Evolutionary conservation across 1,284 basidiomycete genomes (phyloP), one percentile per base, ranked within the genome.

Genomic region (Tilletia caries): DNA sequence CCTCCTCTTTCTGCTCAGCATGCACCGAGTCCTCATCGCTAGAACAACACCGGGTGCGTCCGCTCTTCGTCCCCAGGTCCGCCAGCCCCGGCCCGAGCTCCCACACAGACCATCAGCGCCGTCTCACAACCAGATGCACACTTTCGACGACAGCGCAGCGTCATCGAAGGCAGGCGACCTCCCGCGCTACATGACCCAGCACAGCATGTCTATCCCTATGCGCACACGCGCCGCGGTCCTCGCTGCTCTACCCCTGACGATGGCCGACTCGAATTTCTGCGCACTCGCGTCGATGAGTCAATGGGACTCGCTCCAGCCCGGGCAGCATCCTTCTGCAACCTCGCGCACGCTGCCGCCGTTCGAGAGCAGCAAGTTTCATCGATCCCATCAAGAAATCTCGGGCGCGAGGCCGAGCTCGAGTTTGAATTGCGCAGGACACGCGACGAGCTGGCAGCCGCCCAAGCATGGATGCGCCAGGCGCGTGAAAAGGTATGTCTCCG

Each of bases 141-240:
- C 52, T 2, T 29, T 54, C 52, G 29, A 54, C 13, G 27, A 15
- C 23, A 13, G n/a, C 10, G 37, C 37, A 6, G 8, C 37, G 15
- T 10, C 37, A 41, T 6, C 37, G 37, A 15, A 15, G 8, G 8
- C 37, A 1, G 10, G 15, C 10, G 37, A 41, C 8, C 37, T 41
- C 15, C 37, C 37, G 10, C 37, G 10, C 15, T 41, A 41, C 15
- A 41, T 41, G 37, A 6, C 15, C 37, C 37, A 23, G 54, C 54
- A 60, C 25, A 27, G 20, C 54, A 4, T 62, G 29, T 34, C 58
- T 18, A 37, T 62, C 8, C 32, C 58, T 13, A 62, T 62, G 58
- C 27, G 58, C 29, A 62, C 58, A 2, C 58, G 58, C 58, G 58
- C 58, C 12, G 58, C 58, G 15, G 58, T 62, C 29, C 58, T 62